phyloP scores from a whole-genome alignment of 306 rosid genomes.

The Ormosia semicastrata region DNA sequence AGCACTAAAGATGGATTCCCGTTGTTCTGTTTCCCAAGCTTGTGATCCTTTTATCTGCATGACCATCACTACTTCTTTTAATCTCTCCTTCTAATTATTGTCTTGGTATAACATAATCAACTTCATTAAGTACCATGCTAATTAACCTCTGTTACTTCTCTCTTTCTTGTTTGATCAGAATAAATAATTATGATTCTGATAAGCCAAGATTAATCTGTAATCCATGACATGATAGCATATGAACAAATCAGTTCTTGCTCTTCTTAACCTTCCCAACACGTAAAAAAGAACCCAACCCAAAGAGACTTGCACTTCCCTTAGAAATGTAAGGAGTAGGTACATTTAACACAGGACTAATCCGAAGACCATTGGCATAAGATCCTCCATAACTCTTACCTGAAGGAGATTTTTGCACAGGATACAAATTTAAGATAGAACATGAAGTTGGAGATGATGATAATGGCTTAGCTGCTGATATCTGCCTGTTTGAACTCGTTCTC shows the following conservation, averaged over 20 bases:
- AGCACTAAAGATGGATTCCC: constrained; percentile 29
- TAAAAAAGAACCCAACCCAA: constrained; percentile 62
- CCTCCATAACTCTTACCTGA: constrained; percentile 57
- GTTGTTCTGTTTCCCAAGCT: constrained; percentile 33
- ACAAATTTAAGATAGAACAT: constrained; percentile 21
- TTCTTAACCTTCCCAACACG: constrained; percentile 57
- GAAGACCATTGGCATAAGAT: constrained; percentile 43
- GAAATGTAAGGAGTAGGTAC: constrained; percentile 72
- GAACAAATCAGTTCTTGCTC: constrained; percentile 49
- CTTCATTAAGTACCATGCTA: background rate
- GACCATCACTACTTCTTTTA: background rate
- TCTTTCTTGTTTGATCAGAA: background rate
- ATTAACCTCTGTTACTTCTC: background rate
- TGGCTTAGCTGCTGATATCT: constrained; percentile 34
- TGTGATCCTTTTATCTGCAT: constrained; percentile 33
- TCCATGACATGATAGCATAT: background rate
- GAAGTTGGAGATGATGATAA: constrained; percentile 25
- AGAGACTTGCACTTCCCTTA: constrained; percentile 57
- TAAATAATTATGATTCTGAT: background rate
- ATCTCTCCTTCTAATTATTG: constrained; percentile 10
- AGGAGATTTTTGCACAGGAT: constrained; percentile 47
- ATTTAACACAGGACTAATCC: constrained; percentile 67
- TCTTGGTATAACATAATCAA: constrained; percentile 3
- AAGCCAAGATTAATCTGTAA: constrained; percentile 6
- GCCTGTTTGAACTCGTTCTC: constrained; percentile 38